A percentile compares a stretch with the other conserved stretches of the same genome.
phyloP scores from a whole-genome alignment of 1,284 basidiomycete genomes.

The Dichomitus squalens region DNA sequence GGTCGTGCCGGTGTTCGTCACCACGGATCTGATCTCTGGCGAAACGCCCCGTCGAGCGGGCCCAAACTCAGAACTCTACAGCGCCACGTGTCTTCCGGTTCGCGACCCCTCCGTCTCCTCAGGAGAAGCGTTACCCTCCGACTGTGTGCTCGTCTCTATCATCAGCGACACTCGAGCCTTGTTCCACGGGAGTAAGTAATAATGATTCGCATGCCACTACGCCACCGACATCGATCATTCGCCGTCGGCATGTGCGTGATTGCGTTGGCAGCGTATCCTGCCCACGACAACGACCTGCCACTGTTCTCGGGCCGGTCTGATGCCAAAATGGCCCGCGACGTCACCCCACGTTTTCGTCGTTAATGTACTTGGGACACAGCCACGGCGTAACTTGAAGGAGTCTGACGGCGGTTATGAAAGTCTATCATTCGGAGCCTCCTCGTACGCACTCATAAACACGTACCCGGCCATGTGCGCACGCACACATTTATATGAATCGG shows the following conservation, averaged over 20 bases:
- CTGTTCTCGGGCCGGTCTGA: neutral
- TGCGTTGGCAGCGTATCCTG: neutral
- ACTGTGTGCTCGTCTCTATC: too few species aligned
- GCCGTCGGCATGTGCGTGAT: neutral
- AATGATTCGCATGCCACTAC: slow-evolving; percentile 1
- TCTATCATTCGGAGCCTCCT: neutral
- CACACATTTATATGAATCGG: too few species aligned
- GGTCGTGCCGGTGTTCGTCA: neutral
- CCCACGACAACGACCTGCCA: neutral
- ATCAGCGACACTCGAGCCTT: too few species aligned
- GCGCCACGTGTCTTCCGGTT: neutral
- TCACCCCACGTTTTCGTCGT: too few species aligned
- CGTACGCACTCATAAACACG: neutral
- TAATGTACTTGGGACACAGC: neutral
- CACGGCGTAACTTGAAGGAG: neutral
- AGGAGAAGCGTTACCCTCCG: too few species aligned
- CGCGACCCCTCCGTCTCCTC: neutral
- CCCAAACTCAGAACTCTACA: neutral
- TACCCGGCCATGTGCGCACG: neutral
- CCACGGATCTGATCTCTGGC: neutral
- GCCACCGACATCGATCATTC: slow-evolving; percentile 6
- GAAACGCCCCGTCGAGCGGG: neutral
- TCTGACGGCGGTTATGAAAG: neutral
- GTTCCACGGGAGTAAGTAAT: neutral
- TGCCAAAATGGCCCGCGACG: neutral